Evolutionary conservation across 495 filamentous ascomycete genomes (phyloP), one percentile per base, ranked within the genome.

Genomic region (Halenospora varia): DNA sequence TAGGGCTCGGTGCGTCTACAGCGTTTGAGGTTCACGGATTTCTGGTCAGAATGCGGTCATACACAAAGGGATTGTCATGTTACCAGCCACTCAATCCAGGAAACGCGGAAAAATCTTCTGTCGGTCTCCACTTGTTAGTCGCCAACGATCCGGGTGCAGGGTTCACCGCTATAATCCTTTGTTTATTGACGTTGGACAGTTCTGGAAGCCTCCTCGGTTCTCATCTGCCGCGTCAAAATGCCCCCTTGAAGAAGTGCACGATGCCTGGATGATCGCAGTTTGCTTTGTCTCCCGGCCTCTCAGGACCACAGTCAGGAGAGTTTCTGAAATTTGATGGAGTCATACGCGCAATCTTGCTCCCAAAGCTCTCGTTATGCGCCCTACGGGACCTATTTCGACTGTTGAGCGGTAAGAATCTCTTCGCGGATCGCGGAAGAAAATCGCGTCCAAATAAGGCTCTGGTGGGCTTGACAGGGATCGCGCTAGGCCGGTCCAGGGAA

Each of bases 401-500:
- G 47, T n/a, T 3, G 10, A 25, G 22, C 42, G 11, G 42, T 45
- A 15, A 45, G 42, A 45, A 45, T n/a, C 8, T 45, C 42, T 20
- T 45, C 42, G 18, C 42, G 11, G 29, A 35, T 35, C 29, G 29
- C 29, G 29, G 4, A 35, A 4, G 29, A 35, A 35, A 35, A 35
- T 13, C 42, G 8, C 42, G 53, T 57, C 42, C 53, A 55, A 61
- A 58, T 64, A 64, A 64, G 53, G 58, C 59, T 10, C n/a, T 39
- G 22, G 23, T 29, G 39, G 53, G 20, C n/a, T n/a, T n/a, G n/a
- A 17, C 53, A 18, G 52, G 54, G 60, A 18, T 41, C 11, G 17
- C 25, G 35, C 52, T 56, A 55, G 56, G 49, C 57, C 39, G 10
- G 45, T 53, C 54, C 25, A 59, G 52, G 56, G 53, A 40, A 10